A percentile compares a stretch with the other conserved stretches of the same genome.
Conservation (phyloP, 345 rosid species). For the Salix udensis region DNA sequence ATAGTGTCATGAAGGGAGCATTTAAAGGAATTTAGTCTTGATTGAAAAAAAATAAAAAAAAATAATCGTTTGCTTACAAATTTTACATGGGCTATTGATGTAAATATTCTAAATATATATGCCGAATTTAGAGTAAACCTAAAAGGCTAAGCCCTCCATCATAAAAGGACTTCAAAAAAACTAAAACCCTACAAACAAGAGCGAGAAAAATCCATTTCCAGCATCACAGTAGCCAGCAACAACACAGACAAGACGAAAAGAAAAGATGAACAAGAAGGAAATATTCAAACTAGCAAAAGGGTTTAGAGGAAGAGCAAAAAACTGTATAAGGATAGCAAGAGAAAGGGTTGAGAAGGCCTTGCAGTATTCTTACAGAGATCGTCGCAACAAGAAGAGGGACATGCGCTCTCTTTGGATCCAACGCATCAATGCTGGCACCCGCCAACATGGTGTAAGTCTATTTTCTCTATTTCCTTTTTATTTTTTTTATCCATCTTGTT, state of each 20-base stretch:
- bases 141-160: background rate
- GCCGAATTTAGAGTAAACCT: background rate
- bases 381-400: constrained; percentile 93
- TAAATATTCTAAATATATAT: no score
- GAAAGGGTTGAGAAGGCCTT: constrained; percentile 96
- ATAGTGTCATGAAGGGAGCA: no score
- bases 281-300: constrained; percentile 85
- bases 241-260: background rate
- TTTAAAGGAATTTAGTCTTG: no score
- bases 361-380: constrained; percentile 88
- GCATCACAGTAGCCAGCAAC: background rate
- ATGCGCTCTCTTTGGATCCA: constrained; percentile 97
- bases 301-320: constrained; percentile 91
- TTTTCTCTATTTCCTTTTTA: background rate
- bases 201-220: background rate
- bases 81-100: no score
- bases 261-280: constrained; percentile 75
- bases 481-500: background rate
- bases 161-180: background rate
- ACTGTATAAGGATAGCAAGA: constrained; percentile 84
- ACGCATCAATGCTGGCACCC: constrained; percentile 87
- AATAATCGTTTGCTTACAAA: no score
- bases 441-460: constrained; percentile 68
- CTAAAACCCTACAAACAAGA: background rate
- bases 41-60: no score